A percentile compares a stretch with the other conserved stretches of the same genome.
Conservation (phyloP, 2,329 filamentous ascomycete species). For the Ceratocystis albifundus region DNA sequence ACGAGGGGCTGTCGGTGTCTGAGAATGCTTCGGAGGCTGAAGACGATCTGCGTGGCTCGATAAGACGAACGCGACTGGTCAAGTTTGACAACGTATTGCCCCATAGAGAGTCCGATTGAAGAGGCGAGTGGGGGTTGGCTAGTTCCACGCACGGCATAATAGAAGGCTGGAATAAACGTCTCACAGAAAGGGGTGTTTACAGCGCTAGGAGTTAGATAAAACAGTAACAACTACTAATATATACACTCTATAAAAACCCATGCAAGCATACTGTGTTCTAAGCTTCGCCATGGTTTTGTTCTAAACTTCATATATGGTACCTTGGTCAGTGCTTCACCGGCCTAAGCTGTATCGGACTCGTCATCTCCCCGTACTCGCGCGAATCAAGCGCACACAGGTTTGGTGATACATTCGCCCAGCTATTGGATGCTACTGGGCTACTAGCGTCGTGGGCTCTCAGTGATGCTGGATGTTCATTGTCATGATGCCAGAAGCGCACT, state of each 20-base stretch:
- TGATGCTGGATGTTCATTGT: constrained; percentile 3
- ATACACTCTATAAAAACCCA: not conserved
- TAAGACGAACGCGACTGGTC: constrained; percentile 9
- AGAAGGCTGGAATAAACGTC: not conserved
- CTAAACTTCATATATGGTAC: not conserved
- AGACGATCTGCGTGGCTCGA: not conserved
- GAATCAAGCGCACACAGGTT: not conserved
- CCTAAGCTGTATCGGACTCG: not conserved
- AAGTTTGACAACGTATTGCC: constrained; percentile 17
- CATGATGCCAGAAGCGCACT: constrained; percentile 17
- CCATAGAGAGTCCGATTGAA: constrained; percentile 1
- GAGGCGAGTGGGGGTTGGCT: not conserved
- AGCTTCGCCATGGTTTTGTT: not conserved
- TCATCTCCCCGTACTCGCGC: not conserved
- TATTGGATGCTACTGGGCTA: constrained; percentile 14
- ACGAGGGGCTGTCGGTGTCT: not conserved
- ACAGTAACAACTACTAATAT: not conserved
- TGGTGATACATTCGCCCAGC: not conserved
- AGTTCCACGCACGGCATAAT: not conserved
- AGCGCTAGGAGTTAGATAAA: not conserved
- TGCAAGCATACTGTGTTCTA: constrained; percentile 16
- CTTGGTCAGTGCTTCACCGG: not conserved
- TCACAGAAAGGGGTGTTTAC: not conserved
- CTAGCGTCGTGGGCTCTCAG: constrained; percentile 1
- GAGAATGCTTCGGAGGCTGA: not conserved